Conservation (phyloP, 257 asterid genomes). For the Fraxinus quadrangulata region DNA sequence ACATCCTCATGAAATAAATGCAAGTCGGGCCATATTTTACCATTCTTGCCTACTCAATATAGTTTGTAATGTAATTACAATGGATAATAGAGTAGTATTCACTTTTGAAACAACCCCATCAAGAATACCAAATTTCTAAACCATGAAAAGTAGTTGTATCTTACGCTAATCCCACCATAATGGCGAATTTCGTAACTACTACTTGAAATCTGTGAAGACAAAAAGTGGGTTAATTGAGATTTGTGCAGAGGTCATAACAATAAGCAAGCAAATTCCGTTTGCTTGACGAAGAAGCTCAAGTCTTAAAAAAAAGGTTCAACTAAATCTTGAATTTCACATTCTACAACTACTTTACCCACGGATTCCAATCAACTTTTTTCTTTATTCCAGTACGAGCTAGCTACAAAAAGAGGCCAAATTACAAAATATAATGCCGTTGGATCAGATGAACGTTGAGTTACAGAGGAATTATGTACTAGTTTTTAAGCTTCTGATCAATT, state of each 20-base stretch:
- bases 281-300: slow-evolving; percentile 45
- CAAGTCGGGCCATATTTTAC: too few species aligned
- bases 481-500: slow-evolving; percentile 29
- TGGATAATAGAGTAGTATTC: not conserved
- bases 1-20: too few species aligned
- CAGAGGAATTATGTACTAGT: slow-evolving; percentile 26
- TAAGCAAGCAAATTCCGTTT: slow-evolving; percentile 26
- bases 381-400: slow-evolving; percentile 16
- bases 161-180: slow-evolving; percentile 26
- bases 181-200: slow-evolving; percentile 12
- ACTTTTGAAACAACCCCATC: slow-evolving; percentile 1
- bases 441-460: slow-evolving; percentile 38
- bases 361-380: not conserved
- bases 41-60: too few species aligned
- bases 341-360: slow-evolving; percentile 20
- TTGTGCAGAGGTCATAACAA: slow-evolving; percentile 26
- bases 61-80: too few species aligned
- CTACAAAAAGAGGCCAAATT: slow-evolving; percentile 8
- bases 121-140: slow-evolving; percentile 20
- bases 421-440: slow-evolving; percentile 38
- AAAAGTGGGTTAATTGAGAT: slow-evolving; percentile 28
- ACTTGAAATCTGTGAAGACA: slow-evolving; percentile 5
- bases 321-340: slow-evolving; percentile 8
- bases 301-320: not conserved
- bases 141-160: slow-evolving; percentile 36